Evolutionary conservation across 2,329 filamentous ascomycete genomes (phyloP), one percentile per base, ranked within the genome.

Genomic region (Apiospora malaysiana): DNA sequence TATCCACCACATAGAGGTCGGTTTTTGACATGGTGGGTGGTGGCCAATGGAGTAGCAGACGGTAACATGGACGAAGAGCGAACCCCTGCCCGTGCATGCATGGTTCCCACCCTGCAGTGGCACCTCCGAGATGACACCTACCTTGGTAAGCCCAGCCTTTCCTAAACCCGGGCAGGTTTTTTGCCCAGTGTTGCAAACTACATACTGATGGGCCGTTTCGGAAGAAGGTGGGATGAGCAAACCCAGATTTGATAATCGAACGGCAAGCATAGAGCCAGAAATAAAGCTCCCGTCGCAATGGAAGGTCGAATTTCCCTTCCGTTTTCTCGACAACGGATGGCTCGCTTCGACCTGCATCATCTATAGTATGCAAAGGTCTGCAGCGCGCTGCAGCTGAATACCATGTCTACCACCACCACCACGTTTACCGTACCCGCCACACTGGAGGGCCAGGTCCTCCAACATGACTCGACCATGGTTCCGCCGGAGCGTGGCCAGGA

Each of bases 371-470:
- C 27, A 8, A 59, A 8, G 2, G 51, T 21, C 27, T 59, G 25
- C 14, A 32, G 12, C 23, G 4, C n/a, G 37, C 16, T 6, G 32
- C 43, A 25, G 21, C n/a, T 4, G 18, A 66, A 63, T 4, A 27
- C 21, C 25, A 70, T 70, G 69, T 68, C 69, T 14, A 67, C 25
- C 25, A 56, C 45, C 25, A 56, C 45, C 25, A 45, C 25, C 21
- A 70, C 69, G 7, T n/a, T 70, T 7, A 23, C 63, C 16, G 27
- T 65, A 46, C 37, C 65, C n/a, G 65, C 43, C 37, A 21, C 3
- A 8, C 40, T 66, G 37, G 40, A 66, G 14, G 40, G 43, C n/a
- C 65, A 45, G 9, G 18, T 21, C 3, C 40, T 45, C 3, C 40
- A 45, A 10, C 8, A 45, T 45, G n/a, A 12, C 40, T 1, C 65